Conservation (phyloP, 495 filamentous ascomycete genomes). For the Aspergillus coremiiformis region DNA sequence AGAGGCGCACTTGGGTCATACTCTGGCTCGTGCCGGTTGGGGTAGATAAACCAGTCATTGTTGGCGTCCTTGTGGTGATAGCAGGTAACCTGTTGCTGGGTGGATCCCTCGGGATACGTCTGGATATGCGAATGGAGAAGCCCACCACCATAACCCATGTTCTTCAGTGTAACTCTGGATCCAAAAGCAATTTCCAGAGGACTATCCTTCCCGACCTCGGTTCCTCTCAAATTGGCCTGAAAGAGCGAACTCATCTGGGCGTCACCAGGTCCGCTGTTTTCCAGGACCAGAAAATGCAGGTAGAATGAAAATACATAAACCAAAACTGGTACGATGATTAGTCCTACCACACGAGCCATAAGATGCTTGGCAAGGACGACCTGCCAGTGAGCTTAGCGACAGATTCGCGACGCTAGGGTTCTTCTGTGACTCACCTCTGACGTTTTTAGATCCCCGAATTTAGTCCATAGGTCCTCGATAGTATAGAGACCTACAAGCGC, state of each 20-base stretch:
- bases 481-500: slow-evolving; percentile 94
- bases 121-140: slow-evolving; percentile 97
- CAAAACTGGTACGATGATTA: slow-evolving; percentile 77
- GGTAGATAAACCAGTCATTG: slow-evolving; percentile 99
- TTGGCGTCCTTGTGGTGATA: slow-evolving; percentile 99
- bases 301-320: slow-evolving; percentile 96
- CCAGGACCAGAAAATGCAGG: slow-evolving; percentile 83
- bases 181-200: slow-evolving; percentile 86
- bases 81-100: slow-evolving; percentile 94
- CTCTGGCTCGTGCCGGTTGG: slow-evolving; percentile 68
- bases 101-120: slow-evolving; percentile 89
- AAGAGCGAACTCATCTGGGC: slow-evolving; percentile 99
- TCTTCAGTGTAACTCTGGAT: slow-evolving; percentile 89
- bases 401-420: neutral
- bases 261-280: slow-evolving; percentile 92
- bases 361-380: slow-evolving; percentile 69
- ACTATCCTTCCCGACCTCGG: slow-evolving; percentile 87
- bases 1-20: slow-evolving; percentile 61
- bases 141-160: slow-evolving; percentile 98
- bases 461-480: slow-evolving; percentile 94
- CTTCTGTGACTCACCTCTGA: slow-evolving; percentile 50
- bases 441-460: slow-evolving; percentile 93
- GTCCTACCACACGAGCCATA: slow-evolving; percentile 69
- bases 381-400: slow-evolving; percentile 32
- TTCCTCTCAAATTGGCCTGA: slow-evolving; percentile 90